Evolutionary conservation across 257 asterid species (phyloP).

Genomic region (Verbena officinalis): DNA sequence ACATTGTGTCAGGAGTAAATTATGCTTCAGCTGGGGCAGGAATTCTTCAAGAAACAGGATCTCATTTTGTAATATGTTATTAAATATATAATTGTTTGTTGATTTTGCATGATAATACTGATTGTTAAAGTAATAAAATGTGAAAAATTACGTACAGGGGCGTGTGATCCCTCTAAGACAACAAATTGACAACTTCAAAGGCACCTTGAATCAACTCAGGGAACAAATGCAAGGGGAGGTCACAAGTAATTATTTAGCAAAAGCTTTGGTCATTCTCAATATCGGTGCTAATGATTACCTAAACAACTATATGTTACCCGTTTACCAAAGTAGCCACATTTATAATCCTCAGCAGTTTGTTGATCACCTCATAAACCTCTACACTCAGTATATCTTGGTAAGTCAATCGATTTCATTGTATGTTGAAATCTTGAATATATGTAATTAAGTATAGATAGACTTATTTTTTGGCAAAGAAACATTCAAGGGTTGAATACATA

Average conservation of each 20-base stretch:
- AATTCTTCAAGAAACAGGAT: slow-evolving; percentile 40
- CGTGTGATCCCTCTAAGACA: slow-evolving; percentile 13
- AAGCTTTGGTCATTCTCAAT: slow-evolving; percentile 4
- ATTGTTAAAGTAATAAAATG: too few species aligned
- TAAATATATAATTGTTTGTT: too few species aligned
- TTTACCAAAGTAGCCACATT: background rate
- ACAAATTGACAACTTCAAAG: slow-evolving; percentile 28
- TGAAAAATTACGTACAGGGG: too few species aligned
- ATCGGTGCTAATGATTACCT: slow-evolving; percentile 30
- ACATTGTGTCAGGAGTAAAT: slow-evolving; percentile 37
- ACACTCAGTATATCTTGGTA: slow-evolving; percentile 8
- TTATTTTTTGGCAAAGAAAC: too few species aligned
- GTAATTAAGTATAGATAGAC: too few species aligned
- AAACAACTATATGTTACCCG: slow-evolving; percentile 10
- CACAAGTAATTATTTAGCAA: slow-evolving; percentile 24
- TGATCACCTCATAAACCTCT: slow-evolving; percentile 29
- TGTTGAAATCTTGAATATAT: too few species aligned
- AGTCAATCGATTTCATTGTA: too few species aligned
- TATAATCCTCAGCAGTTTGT: slow-evolving; percentile 13
- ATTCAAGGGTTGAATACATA: too few species aligned
- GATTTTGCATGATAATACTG: too few species aligned
- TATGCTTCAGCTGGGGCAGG: slow-evolving; percentile 49
- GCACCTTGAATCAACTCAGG: slow-evolving; percentile 16
- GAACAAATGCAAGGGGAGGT: slow-evolving; percentile 24
- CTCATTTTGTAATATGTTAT: slow-evolving; percentile 26